Conservation (phyloP, 2,329 filamentous ascomycete genomes). For the Aspergillus ochraceus region DNA sequence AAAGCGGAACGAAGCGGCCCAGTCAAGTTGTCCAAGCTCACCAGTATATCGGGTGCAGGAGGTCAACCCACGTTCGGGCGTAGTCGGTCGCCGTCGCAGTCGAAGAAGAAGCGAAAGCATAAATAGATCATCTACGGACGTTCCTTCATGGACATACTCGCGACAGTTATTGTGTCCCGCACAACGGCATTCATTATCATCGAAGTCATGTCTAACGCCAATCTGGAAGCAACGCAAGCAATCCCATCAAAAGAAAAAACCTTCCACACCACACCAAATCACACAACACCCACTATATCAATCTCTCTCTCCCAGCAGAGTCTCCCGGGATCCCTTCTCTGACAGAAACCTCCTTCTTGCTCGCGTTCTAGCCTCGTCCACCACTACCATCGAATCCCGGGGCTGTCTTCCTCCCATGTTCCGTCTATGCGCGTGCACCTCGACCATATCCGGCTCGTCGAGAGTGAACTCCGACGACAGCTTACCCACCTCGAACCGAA, state of each 20-base stretch:
- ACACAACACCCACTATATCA: not conserved
- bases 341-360: not conserved
- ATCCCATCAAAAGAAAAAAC: too few relatives aligned
- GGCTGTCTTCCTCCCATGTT: not conserved
- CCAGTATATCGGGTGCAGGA: conserved; percentile 33
- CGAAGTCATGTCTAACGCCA: not conserved
- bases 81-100: conserved; percentile 6
- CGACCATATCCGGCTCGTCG: conserved; percentile 7
- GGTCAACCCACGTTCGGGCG: conserved; percentile 10
- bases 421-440: conserved; percentile 7
- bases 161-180: not conserved
- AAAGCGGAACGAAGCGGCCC: conserved; percentile 17
- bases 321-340: not conserved
- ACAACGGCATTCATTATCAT: not conserved
- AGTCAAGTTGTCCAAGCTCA: conserved; percentile 23
- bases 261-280: not conserved
- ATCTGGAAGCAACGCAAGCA: not conserved
- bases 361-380: not conserved
- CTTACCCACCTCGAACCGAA: conserved; percentile 6
- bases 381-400: not conserved
- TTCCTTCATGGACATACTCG: not conserved
- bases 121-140: conserved; percentile 12
- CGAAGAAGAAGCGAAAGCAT: conserved; percentile 27
- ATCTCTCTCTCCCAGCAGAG: not conserved
- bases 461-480: not conserved